Base-by-base conservation (phyloP, 352 stramenopile species). In the Pythium insidiosum region DNA sequence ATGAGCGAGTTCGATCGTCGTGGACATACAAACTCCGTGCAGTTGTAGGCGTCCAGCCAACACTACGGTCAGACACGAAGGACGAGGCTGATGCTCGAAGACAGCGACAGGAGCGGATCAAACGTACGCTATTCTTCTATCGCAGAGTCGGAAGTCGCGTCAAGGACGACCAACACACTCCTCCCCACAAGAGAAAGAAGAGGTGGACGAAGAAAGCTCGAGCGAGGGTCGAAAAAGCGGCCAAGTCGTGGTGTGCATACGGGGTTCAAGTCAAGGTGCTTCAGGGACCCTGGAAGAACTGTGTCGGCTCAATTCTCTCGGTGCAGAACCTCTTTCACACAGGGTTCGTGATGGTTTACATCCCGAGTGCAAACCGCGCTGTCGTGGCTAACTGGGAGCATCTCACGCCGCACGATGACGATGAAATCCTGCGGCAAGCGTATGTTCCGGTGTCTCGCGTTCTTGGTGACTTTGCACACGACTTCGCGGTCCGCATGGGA, bases 241-340 rank as follows among this genome's bases (percentile, higher is more conserved):
- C 60, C 5, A 48, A 38, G 22, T 70, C 59, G 1, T 88, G 73
- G 73, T 76, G 69, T 9, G 41, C 59, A 5, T 84, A 79, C 34
- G 76, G 66, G 23, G 54, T 56, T 9, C 55, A 62, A 18, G 68
- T 88, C 31, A 73, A 78, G 38, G 65, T 86, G 7, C 15, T 56
- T 7, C 64, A 31, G 15, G 66, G 73, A 0, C 51, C 71, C 36
- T 86, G 68, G 70, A 68, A 72, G 21, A 42, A 64, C 19, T 56
- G 51, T 13, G 30, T 80, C 5, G 76, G 61, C 1, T 62, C 53
- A 5, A 68, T 86, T 33, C 49, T 88, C 5, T 88, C 76, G 35
- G 80, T 71, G 6, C 66, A 84, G 29, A 81, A 84, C 46, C 30
- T 88, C 39, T 63, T 84, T 31, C 55, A 61, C 1, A 84, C 66